phyloP scores from a whole-genome alignment of 352 stramenopile species.

The Globisporangium solare region DNA sequence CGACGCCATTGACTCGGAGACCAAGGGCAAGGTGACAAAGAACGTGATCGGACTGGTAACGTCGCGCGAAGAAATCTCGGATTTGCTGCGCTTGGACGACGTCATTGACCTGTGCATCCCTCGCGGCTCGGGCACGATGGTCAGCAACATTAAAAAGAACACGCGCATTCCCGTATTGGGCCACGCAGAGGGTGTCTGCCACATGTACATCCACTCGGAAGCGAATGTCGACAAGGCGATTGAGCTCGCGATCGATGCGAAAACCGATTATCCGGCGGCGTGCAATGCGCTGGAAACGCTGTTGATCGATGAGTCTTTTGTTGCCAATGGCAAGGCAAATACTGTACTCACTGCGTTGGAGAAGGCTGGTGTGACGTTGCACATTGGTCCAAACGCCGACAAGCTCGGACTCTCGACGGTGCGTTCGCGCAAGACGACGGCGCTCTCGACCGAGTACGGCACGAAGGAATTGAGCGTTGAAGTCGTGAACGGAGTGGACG shows the following conservation, averaged over 20 bases:
- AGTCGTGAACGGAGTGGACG: slow-evolving; percentile 86
- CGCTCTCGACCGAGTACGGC: slow-evolving; percentile 94
- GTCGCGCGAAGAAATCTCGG: slow-evolving; percentile 90
- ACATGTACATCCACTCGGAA: slow-evolving; percentile 95
- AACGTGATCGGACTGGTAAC: slow-evolving; percentile 95
- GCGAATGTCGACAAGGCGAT: slow-evolving; percentile 85
- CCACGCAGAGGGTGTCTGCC: slow-evolving; percentile 97
- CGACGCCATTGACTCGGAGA: slow-evolving; percentile 89
- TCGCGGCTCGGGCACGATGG: slow-evolving; percentile 92
- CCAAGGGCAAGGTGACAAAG: slow-evolving; percentile 82
- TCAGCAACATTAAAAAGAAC: slow-evolving; percentile 96
- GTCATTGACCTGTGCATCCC: slow-evolving; percentile 99
- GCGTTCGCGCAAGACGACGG: slow-evolving; percentile 65
- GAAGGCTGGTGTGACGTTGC: slow-evolving; percentile 89
- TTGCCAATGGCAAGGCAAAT: slow-evolving; percentile 68
- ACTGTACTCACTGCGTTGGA: slow-evolving; percentile 82
- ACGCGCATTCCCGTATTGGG: slow-evolving; percentile 97
- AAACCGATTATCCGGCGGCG: slow-evolving; percentile 97
- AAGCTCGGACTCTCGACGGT: slow-evolving; percentile 51
- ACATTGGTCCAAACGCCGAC: slow-evolving; percentile 88
- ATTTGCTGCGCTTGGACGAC: slow-evolving; percentile 93
- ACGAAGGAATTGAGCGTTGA: slow-evolving; percentile 93
- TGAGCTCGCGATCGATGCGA: slow-evolving; percentile 94
- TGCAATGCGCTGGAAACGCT: slow-evolving; percentile 98
- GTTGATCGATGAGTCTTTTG: slow-evolving; percentile 90